Base-by-base conservation (phyloP, 129 eudicot species). In the Arctium lappa region DNA sequence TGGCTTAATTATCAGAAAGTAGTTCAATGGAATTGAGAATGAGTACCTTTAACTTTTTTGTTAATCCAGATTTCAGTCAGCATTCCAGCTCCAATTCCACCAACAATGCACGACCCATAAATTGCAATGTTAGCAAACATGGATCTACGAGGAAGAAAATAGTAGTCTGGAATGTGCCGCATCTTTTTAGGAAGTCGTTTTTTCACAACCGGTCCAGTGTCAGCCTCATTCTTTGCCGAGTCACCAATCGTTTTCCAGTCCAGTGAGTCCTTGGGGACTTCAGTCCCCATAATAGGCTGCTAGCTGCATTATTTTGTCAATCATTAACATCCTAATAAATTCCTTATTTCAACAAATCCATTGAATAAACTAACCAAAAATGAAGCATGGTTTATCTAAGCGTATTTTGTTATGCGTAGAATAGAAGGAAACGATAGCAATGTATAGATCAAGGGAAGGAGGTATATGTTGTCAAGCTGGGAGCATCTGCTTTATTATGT, bases 21-120 rank as follows among this genome's bases (percentile, higher is more conserved):
- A 36, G 36, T 79, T 79, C 22, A 77, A 79, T 30, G 60, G 33
- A 11, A 75, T 7, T 76, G 32, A 72, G 39, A 30, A 50, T 22
- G 40, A 31, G 40, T 89, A 94, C 98, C 98, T 92, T 92, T 88
- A 78, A 91, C 86, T 79, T 92, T 92, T 89, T 94, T 94, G 82
- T 94, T 89, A 71, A 94, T 91, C 98, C 97, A 91, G 74, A 91
- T 81, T 85, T 94, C 97, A 18, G 90, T 80, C 39, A 94, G 85
- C 98, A 94, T 94, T 73, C 98, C 98, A 16, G 97, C 97, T 70
- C 97, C 98, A 79, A 94, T 80, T 31, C 98, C 97, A 73, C 87
- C 98, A 82, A 82, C 94, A 86, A 92, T 91, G 79, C 89, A 94
- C 0, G 97, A 81, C 22, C 98, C 97, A 79, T 89, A 94, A 78